Base-by-base conservation (phyloP, 495 filamentous ascomycete genomes). In the Podospora didyma region DNA sequence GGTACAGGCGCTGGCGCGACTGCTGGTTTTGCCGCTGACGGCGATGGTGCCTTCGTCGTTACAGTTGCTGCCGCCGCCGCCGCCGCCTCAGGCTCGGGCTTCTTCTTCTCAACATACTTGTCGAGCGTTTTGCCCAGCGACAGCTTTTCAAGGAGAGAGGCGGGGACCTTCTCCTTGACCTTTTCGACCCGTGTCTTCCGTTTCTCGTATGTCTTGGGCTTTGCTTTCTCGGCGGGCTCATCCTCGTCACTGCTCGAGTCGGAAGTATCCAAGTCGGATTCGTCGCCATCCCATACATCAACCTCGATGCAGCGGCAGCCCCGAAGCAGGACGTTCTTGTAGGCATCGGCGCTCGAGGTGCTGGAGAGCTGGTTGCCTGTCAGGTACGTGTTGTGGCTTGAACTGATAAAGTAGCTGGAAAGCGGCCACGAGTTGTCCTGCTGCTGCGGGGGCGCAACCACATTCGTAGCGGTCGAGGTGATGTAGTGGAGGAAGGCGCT, bases 241-340 rank as follows among this genome's bases (percentile, higher is more conserved):
- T 66, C 69, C 21, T 72, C 69, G 24, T 70, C 68, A 48, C 64
- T 68, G 41, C 59, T 63, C 22, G 54, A 60, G 47, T n/a, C 51
- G 22, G 28, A 66, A 57, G 23, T 73, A 73, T 78, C 76, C 28
- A 63, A 65, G 44, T 74, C 73, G 2, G 73, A 69, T 21, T 79
- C 74, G 41, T 90, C 83, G 12, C 92, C 93, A 67, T 97, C 89
- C 89, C 92, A 96, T 7, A 96, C 90, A 63, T 97, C 93, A 57
- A 97, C 91, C 73, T 97, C 93, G 50, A 97, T 89, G 57, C 90
- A 96, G 17, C 93, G 84, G 59, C 93, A 94, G n/a, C 93, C 90
- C 21, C 85, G 80, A 10, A 85, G 71, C 34, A 97, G 81, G 65
- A 94, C 92, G 65, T 87, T 87, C 59, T 82, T 89, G 74, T 96